Base-by-base conservation (phyloP, 805 yeast species). In the Teunomyces pallodes region DNA sequence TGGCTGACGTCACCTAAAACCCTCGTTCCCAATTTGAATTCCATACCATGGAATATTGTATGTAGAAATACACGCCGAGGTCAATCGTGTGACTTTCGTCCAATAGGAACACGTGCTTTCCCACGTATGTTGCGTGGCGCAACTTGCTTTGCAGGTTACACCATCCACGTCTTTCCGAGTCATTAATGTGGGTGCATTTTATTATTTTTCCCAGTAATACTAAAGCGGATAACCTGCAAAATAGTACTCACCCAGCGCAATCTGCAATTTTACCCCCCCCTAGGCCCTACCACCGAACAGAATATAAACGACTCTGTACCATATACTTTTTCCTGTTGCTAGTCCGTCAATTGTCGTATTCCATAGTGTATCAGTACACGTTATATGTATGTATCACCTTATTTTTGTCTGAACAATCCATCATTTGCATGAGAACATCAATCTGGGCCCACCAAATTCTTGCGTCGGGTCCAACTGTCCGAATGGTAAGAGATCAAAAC, bases 271-370 rank as follows among this genome's bases (percentile, higher is more conserved):
- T 20, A 20, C 24, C 30, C 41, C 41, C 41, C 41, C 27, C 27
- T 24, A 7, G 29, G 28, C 14, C 26, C 41, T 20, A 38, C 40
- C 41, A 38, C 39, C 39, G 27, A 38, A 26, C 26, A 38, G 26
- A 38, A n/a, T 26, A 38, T 38, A 38, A 38, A 38, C 30, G 30
- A 20, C 9, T 20, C 14, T 26, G 41, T 26, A 38, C 29, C n/a
- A 38, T n/a, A 38, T 38, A 28, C 41, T 38, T 38, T 32, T 38
- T 38, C 41, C 41, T 38, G 41, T 26, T 38, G 41, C 41, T 38
- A 38, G 41, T 36, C 41, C 41, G 29, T 38, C 41, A 38, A 38
- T 38, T 38, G 41, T 38, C 13, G 41, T 38, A 38, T 38, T 38
- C n/a, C 30, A 26, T 38, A 38, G 27, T 38, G 41, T 38, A 13